Evolutionary conservation across 345 rosid species (phyloP).

Genomic region (Erucastrum elatum): DNA sequence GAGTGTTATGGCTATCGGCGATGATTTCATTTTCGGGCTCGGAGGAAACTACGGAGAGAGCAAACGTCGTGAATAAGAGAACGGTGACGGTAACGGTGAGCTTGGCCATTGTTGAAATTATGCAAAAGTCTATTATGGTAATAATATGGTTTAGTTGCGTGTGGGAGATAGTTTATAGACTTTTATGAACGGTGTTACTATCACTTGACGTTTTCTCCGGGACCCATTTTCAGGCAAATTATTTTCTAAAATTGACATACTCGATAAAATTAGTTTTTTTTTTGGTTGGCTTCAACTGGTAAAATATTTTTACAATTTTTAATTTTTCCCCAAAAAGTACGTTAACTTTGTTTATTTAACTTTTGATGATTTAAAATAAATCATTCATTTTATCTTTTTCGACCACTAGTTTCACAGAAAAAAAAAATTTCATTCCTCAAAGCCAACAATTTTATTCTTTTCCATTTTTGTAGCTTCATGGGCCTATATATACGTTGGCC

Average conservation of each 20-base stretch:
- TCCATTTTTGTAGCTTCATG: neutral
- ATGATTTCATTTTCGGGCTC: slow-evolving; percentile 21
- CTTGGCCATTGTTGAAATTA: slow-evolving; percentile 28
- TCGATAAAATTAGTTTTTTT: slow-evolving; percentile 9
- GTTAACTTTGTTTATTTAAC: too few relatives aligned
- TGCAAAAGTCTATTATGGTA: neutral
- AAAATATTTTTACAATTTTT: too few relatives aligned
- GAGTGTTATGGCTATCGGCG: neutral
- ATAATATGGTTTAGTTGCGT: neutral
- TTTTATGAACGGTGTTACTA: slow-evolving; percentile 20
- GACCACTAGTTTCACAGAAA: too few relatives aligned
- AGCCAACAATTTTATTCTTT: too few relatives aligned
- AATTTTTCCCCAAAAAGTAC: too few relatives aligned
- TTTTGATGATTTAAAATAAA: too few relatives aligned
- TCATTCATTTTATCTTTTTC: too few relatives aligned
- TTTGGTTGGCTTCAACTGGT: too few relatives aligned
- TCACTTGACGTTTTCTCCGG: neutral
- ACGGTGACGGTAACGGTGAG: slow-evolving; percentile 17
- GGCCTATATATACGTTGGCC: neutral
- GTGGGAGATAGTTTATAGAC: neutral
- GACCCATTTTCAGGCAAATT: slow-evolving; percentile 4
- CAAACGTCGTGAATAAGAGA: slow-evolving; percentile 20
- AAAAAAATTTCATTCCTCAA: too few relatives aligned
- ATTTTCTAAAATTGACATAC: neutral
- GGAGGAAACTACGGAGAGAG: slow-evolving; percentile 23